phyloP scores from a whole-genome alignment of 495 filamentous ascomycete species.

The Penicillium nucicola region DNA sequence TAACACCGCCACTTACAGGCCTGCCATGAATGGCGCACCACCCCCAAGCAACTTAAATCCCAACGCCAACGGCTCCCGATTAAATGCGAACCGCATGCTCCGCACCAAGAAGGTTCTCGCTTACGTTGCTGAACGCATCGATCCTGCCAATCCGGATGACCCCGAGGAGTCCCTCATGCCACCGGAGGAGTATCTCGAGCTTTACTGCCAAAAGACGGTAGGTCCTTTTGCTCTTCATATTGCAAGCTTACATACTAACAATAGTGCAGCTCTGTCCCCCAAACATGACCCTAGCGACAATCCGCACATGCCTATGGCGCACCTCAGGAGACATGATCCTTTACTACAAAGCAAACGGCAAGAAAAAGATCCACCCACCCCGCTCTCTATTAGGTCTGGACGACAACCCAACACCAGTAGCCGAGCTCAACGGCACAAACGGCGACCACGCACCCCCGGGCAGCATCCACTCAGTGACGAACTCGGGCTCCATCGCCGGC shows the following conservation, averaged over 20 bases:
- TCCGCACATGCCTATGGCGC: slow-evolving; percentile 89
- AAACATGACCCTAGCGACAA: slow-evolving; percentile 87
- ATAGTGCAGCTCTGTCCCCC: slow-evolving; percentile 53
- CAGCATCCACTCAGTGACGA: slow-evolving; percentile 37
- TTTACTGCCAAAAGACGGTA: slow-evolving; percentile 92
- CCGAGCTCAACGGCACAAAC: slow-evolving; percentile 7
- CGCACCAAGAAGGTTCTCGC: slow-evolving; percentile 90
- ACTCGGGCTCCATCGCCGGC: slow-evolving; percentile 31
- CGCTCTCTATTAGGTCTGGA: slow-evolving; percentile 14
- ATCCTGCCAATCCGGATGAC: slow-evolving; percentile 52
- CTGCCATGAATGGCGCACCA: slow-evolving; percentile 19
- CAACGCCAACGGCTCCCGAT: slow-evolving; percentile 64
- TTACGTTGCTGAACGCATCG: slow-evolving; percentile 90
- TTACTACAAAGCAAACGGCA: slow-evolving; percentile 86
- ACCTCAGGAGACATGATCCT: slow-evolving; percentile 85
- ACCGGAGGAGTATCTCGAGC: slow-evolving; percentile 88
- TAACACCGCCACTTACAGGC: slow-evolving; percentile 16
- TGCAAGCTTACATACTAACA: slow-evolving; percentile 3
- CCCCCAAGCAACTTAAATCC: slow-evolving; percentile 7
- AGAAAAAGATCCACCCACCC: slow-evolving; percentile 48
- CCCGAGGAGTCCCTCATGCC: slow-evolving; percentile 59
- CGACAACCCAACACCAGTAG: slow-evolving; percentile 13
- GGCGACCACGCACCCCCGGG: slow-evolving; percentile 28
- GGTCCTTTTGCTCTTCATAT: slow-evolving; percentile 23
- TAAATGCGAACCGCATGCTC: slow-evolving; percentile 97